A percentile compares a stretch with the other conserved stretches of the same genome.
phyloP scores from a whole-genome alignment of 495 filamentous ascomycete species.

The Massariosphaeria phaeospora region DNA sequence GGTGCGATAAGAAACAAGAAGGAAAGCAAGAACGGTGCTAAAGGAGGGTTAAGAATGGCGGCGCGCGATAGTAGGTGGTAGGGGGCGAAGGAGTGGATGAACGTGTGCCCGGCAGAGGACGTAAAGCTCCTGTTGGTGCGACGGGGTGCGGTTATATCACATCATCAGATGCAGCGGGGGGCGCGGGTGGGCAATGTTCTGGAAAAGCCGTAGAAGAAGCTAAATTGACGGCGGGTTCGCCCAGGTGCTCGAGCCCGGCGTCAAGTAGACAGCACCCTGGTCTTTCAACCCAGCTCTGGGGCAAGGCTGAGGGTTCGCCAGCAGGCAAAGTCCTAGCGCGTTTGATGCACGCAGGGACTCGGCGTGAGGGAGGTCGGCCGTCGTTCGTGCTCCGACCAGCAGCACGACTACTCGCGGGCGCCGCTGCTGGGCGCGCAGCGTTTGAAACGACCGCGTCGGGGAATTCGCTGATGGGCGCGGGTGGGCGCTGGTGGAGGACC shows the following conservation, averaged over 20 bases:
- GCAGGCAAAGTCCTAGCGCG: constrained; percentile 7
- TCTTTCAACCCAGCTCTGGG: constrained; percentile 18
- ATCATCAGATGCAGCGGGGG: constrained; percentile 26
- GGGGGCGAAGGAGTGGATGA: constrained; percentile 5
- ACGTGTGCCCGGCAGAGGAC: background rate
- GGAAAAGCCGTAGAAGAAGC: constrained; percentile 25
- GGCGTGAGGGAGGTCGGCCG: background rate
- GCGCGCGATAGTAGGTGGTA: background rate
- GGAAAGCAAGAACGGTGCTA: too few species aligned
- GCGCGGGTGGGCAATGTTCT: constrained; percentile 19
- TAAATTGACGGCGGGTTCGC: constrained; percentile 15
- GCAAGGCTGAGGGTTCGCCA: constrained; percentile 7
- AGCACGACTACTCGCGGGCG: too few species aligned
- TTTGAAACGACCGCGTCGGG: too few species aligned
- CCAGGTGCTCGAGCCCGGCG: constrained; percentile 9
- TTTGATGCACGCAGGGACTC: constrained; percentile 22
- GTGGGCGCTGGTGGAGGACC: too few species aligned
- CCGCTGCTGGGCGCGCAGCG: too few species aligned
- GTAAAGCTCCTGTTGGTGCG: constrained; percentile 19
- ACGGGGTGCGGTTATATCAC: constrained; percentile 28
- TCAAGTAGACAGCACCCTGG: background rate
- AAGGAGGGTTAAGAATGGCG: background rate
- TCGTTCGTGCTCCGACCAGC: background rate
- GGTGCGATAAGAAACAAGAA: too few species aligned
- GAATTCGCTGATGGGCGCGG: too few species aligned